Evolutionary conservation across 805 yeast species (phyloP), one percentile per base, ranked within the genome.

Genomic region (Wickerhamiella parazyma): DNA sequence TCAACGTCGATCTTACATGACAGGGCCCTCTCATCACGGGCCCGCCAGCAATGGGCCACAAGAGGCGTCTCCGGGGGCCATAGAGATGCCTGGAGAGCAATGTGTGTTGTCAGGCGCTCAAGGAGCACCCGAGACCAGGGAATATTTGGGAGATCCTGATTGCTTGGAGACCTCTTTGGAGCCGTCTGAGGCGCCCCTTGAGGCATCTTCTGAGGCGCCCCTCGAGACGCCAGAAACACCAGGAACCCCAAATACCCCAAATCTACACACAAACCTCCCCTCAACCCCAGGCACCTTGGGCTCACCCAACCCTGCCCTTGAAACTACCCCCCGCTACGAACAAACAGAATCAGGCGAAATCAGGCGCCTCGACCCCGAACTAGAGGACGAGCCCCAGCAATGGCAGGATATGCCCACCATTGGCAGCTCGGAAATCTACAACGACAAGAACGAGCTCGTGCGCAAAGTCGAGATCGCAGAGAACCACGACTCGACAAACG

Each of bases 401-500:
- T 91, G 98, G 98, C 78, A 80, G 55, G 75, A 81, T 14, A 86
- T 91, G 84, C 80, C 81, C 35, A 77, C 89, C 0, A 78, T 84
- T 22, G 76, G 94, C 3, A 75, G 78, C 39, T 69, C 73, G 45
- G 84, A 84, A 48, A 71, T 84, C 34, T 89, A 84, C 57, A 83
- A 89, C 55, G 82, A 84, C 20, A 74, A 73, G 53, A 96, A 66
- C 40, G 55, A 57, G 36, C 52, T 60, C 10, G 48, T 64, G 6
- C 63, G 63, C 17, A 55, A 55, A 44, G 55, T 50, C 8, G 53
- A 50, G 18, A 49, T 47, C 21, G 50, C 47, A 12, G 55, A 51
- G 8, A 40, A 24, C 16, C 35, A 33, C 19, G 44, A 29, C 12
- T 36, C 33, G 8, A 59, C 64, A 17, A 65, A 69, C 22, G 67